Conservation (phyloP, 345 rosid species). For the Dimocarpus longan region DNA sequence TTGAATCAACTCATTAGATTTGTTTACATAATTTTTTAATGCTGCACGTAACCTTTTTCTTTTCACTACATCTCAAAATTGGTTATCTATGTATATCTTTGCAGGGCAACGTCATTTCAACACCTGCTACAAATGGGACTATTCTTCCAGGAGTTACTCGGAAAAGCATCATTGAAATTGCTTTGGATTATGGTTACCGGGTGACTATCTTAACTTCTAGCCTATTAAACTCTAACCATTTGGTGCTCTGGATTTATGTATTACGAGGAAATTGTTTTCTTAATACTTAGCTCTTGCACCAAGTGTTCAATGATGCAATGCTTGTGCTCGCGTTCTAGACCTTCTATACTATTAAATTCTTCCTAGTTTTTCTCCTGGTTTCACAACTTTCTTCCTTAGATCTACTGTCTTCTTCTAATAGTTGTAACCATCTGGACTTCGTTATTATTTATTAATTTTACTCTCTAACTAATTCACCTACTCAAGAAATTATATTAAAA, state of each 20-base stretch:
- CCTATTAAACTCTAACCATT: not conserved
- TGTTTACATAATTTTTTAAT: too few relatives aligned
- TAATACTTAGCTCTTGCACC: too few relatives aligned
- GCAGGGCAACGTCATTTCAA: conserved; percentile 67
- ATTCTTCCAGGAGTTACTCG: conserved; percentile 80
- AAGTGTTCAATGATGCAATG: too few relatives aligned
- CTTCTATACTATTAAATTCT: too few relatives aligned
- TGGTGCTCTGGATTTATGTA: not conserved
- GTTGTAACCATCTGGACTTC: too few relatives aligned
- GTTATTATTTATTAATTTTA: too few relatives aligned
- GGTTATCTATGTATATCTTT: not conserved
- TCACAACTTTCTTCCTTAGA: too few relatives aligned
- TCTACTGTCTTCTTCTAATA: too few relatives aligned
- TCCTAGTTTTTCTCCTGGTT: too few relatives aligned
- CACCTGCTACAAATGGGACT: conserved; percentile 73
- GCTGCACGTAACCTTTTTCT: not conserved
- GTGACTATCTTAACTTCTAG: conserved; percentile 26
- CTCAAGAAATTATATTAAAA: not conserved
- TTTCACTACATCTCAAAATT: not conserved
- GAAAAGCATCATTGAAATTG: conserved; percentile 70
- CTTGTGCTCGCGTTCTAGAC: not conserved
- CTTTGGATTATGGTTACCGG: conserved; percentile 67
- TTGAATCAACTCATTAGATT: too few relatives aligned
- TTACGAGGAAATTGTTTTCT: not conserved
- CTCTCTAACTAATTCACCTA: not conserved